Conservation (phyloP, 2,329 filamentous ascomycete genomes). For the Curvularia verruculosa region DNA sequence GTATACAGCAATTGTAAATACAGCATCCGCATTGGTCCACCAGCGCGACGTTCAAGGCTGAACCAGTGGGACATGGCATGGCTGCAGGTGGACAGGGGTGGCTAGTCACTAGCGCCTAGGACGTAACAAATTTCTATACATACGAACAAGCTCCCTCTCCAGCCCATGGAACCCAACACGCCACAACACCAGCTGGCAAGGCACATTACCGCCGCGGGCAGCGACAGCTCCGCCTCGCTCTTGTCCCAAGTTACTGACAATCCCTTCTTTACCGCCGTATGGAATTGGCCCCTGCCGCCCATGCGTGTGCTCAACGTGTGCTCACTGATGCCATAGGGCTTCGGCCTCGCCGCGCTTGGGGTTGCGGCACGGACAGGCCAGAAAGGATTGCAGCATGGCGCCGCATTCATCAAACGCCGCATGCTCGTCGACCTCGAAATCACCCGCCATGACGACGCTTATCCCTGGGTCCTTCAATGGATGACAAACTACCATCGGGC, state of each 20-base stretch:
- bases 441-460: constrained; percentile 89
- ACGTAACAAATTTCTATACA: constrained; percentile 23
- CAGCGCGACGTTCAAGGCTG: not conserved
- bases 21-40: no score
- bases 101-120: constrained; percentile 23
- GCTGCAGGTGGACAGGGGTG: not conserved
- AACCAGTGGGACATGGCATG: not conserved
- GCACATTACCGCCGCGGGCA: constrained; percentile 39
- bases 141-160: constrained; percentile 12
- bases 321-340: constrained; percentile 62
- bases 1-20: no score
- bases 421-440: constrained; percentile 96
- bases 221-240: constrained; percentile 47
- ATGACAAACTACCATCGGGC: constrained; percentile 79
- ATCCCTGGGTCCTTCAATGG: constrained; percentile 94
- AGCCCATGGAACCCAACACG: constrained; percentile 48
- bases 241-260: constrained; percentile 56
- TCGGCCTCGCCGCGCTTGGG: constrained; percentile 88
- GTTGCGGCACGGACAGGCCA: constrained; percentile 81
- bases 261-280: constrained; percentile 61
- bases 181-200: constrained; percentile 47
- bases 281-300: constrained; percentile 54
- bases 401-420: constrained; percentile 77
- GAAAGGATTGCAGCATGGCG: constrained; percentile 73
- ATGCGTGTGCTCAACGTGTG: constrained; percentile 28